These are phyloP conservation scores for Pneumocystis canis DNA, from an alignment of 1,139 yeast species.

Conservation along the genomic window DNA sequence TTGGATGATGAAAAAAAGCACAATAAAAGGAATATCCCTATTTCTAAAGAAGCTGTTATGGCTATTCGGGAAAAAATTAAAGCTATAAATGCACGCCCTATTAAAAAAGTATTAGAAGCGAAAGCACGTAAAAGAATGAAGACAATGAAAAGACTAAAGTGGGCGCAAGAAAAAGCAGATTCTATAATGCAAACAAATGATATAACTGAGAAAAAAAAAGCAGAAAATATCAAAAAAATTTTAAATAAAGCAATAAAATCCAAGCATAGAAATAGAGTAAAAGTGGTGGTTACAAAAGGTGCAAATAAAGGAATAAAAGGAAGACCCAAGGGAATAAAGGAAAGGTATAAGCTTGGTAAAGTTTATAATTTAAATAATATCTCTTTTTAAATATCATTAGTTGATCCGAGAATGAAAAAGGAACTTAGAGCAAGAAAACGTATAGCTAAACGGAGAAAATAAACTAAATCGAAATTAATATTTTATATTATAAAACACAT, in stretches of 20 bases:
- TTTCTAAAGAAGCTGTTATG: slow-evolving; percentile 89
- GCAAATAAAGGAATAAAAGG: slow-evolving; percentile 75
- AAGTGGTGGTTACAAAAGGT: slow-evolving; percentile 84
- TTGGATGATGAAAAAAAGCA: slow-evolving; percentile 79
- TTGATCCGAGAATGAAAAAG: slow-evolving; percentile 93
- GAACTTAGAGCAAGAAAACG: slow-evolving; percentile 88
- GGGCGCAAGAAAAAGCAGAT: slow-evolving; percentile 86
- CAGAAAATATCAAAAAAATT: slow-evolving; percentile 77
- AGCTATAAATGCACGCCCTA: slow-evolving; percentile 90
- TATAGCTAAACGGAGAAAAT: slow-evolving; percentile 65
- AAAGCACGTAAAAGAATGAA: slow-evolving; percentile 94
- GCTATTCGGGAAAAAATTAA: slow-evolving; percentile 82
- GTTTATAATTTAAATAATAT: not conserved
- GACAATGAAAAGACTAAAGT: slow-evolving; percentile 76
- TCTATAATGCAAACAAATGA: slow-evolving; percentile 74
- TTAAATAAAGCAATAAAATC: slow-evolving; percentile 63
- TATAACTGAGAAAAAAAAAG: slow-evolving; percentile 82
- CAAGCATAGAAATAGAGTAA: slow-evolving; percentile 65
- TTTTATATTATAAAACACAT: not conserved
- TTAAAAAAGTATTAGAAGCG: slow-evolving; percentile 94
- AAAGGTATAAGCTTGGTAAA: slow-evolving; percentile 52
- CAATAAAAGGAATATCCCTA: slow-evolving; percentile 74
- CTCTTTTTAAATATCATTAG: slow-evolving; percentile 43
- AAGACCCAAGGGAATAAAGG: slow-evolving; percentile 92
- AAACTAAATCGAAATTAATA: not conserved